Base-by-base conservation (phyloP, 2,329 filamentous ascomycete genomes). In the Clarireedia sp. region DNA sequence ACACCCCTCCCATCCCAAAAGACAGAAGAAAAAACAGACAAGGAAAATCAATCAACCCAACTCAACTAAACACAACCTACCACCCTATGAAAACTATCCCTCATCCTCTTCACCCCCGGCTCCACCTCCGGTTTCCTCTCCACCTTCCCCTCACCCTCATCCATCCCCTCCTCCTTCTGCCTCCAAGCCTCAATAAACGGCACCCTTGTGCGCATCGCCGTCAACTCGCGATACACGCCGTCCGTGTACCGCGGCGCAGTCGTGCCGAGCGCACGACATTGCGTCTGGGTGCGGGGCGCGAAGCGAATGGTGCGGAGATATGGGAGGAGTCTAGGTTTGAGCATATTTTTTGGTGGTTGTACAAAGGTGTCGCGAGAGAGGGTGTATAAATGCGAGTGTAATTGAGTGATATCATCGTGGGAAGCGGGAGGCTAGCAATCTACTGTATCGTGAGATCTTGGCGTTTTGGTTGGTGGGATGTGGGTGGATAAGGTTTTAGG, bases 131-230 rank as follows among this genome's bases (percentile, higher is more conserved):
- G 6, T 26, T 14, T 21, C 19, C 10, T 5, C 48, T 3, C 3
- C n/a, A 5, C 21, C 9, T 41, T 6, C 3, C 14, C 9, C 14
- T 4, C 7, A 14, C 4, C 64, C 41, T 61, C 54, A 2, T 61
- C 48, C 5, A 57, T 38, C 9, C 40, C 43, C 1, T 62, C 65
- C 37, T 78, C 75, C 61, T 78, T 76, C 60, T 77, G 74, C 19
- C 74, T 75, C 48, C 86, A 72, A 0, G 85, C 85, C 62, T 87
- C 81, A 41, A 87, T 78, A 81, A 84, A 87, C 26, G 85, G 83
- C n/a, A 78, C 84, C 58, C 80, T 79, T 7, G 84, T 79, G 45
- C 81, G 73, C 71, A 79, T 78, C 17, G 77, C 76, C 48, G 80
- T 81, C 51, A 84, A 70, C 52, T 77, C 80, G 48, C 74, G 72